Evolutionary conservation across 2,329 filamentous ascomycete genomes (phyloP).

Genomic region (Aspergillus awamori): DNA sequence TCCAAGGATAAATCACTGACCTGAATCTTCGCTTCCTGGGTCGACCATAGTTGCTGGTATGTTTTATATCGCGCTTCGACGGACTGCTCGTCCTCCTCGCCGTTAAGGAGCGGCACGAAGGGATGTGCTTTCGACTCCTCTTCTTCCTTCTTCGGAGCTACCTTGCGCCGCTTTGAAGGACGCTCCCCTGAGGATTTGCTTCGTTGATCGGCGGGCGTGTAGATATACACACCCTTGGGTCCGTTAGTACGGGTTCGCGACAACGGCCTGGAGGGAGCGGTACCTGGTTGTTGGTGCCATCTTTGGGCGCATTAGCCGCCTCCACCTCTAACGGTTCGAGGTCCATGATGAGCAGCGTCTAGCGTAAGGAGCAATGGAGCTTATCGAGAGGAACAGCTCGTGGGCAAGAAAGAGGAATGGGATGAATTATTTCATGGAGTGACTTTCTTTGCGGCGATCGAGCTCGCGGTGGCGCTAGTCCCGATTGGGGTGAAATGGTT

Average conservation of each 20-base stretch:
- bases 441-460: background rate
- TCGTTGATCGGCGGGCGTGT: slow-evolving; percentile 53
- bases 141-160: slow-evolving; percentile 43
- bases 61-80: slow-evolving; percentile 39
- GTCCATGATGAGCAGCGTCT: slow-evolving; percentile 23
- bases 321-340: slow-evolving; percentile 25
- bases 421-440: background rate
- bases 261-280: background rate
- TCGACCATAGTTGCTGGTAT: slow-evolving; percentile 45
- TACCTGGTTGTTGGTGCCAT: slow-evolving; percentile 37
- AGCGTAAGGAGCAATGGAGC: background rate
- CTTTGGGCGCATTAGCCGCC: slow-evolving; percentile 27
- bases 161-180: slow-evolving; percentile 62
- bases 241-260: slow-evolving; percentile 21
- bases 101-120: slow-evolving; percentile 46
- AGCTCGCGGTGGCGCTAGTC: slow-evolving; percentile 34
- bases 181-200: slow-evolving; percentile 42
- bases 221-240: slow-evolving; percentile 63
- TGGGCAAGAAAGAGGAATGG: background rate
- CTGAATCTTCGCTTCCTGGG: slow-evolving; percentile 44
- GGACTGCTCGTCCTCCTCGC: slow-evolving; percentile 38
- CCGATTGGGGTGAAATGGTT: slow-evolving; percentile 32
- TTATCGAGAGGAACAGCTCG: background rate
- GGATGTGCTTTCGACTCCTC: slow-evolving; percentile 20
- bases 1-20: slow-evolving; percentile 23